These are phyloP conservation scores for Populus pruinosa DNA, from an alignment of 345 rosid genomes.

Conservation along the genomic window DNA sequence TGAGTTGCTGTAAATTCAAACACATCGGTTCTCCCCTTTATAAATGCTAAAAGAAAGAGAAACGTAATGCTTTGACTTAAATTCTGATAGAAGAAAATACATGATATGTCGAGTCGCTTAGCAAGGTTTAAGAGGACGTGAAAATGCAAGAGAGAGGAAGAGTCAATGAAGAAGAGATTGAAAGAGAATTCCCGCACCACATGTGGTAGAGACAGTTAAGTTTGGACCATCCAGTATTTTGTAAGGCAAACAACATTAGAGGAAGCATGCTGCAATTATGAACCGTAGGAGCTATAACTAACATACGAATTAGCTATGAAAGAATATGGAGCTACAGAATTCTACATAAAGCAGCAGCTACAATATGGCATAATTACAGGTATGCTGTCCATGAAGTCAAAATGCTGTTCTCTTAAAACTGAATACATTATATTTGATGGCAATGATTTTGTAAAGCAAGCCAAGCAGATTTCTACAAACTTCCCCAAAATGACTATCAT, in stretches of 20 bases:
- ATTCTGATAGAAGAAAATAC: neutral
- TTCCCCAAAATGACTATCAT: neutral
- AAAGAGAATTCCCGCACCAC: neutral
- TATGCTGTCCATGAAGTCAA: neutral
- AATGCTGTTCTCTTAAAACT: neutral
- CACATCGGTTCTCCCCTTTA: neutral
- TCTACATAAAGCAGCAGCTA: neutral
- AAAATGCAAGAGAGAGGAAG: neutral
- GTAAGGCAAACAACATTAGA: neutral
- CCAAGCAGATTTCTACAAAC: neutral
- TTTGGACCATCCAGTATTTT: neutral
- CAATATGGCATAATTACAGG: neutral
- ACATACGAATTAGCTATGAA: neutral
- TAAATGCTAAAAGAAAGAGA: neutral
- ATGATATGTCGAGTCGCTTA: neutral
- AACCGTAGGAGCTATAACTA: neutral
- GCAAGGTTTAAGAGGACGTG: neutral
- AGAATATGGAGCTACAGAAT: neutral
- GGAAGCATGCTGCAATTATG: neutral
- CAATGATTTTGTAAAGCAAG: neutral
- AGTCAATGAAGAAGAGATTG: neutral
- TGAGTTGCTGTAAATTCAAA: neutral
- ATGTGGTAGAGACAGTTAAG: neutral
- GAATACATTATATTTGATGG: neutral
- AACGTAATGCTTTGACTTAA: neutral